Evolutionary conservation across 768 basidiomycete species (phyloP), one percentile per base, ranked within the genome.

Genomic region (Lentinula raphanica): DNA sequence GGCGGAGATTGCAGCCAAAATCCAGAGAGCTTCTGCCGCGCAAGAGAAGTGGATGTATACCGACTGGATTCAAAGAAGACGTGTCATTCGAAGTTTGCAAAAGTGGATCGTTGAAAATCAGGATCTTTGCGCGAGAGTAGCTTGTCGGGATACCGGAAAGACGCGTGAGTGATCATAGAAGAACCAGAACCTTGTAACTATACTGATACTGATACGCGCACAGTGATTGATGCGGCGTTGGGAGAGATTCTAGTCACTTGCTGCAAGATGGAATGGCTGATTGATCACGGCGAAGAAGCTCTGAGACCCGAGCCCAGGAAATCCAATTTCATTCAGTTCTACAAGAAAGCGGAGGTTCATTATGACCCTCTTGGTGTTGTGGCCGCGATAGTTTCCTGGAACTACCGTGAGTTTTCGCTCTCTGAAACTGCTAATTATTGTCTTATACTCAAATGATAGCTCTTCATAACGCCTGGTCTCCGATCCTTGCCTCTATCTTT

Each of bases 181-280:
- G 35, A 28, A 25, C 29, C 58, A 39, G 38, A 45, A 31, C 21
- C 3, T 38, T 56, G 44, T 49, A n/a, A n/a, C 60, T 36, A 48
- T 58, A 65, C 15, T 58, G 54, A n/a, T 28, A 13, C 42, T 3
- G 8, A 44, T 23, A 23, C 4, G 11, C 12, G 27, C 21, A 25
- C 62, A 97, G 95, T 95, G 69, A 79, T 98, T 59, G 96, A 98
- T 65, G 94, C 95, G 31, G 88, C 91, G 2, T 78, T 99, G 39
- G 97, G 97, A 35, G 97, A 99, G 72, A 90, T 98, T 62, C 67
- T 99, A 42, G 91, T 90, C n/a, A 97, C 94, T 0, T 90, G 92
- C 67, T 90, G 92, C 11, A 99, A 99, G 70, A 76, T 98, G 73
- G 90, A 96, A 63, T 98, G 90, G 90, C 68, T 98, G 17, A 80